Base-by-base conservation (phyloP, 805 yeast genomes). In the Wickerhamiella cacticola region DNA sequence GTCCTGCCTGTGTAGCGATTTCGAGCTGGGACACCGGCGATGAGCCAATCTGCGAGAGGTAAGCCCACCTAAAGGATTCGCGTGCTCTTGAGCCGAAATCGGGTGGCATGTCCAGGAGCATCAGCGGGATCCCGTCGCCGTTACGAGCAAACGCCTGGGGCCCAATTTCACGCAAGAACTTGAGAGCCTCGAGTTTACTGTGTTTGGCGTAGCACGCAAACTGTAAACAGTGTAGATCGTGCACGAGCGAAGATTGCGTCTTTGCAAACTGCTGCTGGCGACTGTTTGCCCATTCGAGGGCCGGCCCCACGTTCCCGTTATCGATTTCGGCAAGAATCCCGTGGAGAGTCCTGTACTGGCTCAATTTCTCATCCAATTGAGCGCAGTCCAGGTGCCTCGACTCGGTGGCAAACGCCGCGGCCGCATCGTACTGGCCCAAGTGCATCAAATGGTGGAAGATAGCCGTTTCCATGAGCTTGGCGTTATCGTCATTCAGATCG, bases 11-110 rank as follows among this genome's bases (percentile, higher is more conserved):
- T 1, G 74, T 60, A 0, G 79, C 68, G 43, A 72, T 58, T 54
- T 67, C 71, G 10, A 79, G 54, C 0, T 81, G 76, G 2, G 81
- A 74, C 41, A 75, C 75, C 2, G 73, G 67, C 1, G 78, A 66
- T 23, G 76, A 59, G 2, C 77, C 75, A 16, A 73, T 59, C 29
- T 65, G 53, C 0, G 72, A 58, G 55, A 81, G 75, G 52, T 68
- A 78, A 48, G 73, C 75, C 45, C 69, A 66, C 2, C 74, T 64
- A 49, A 78, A 70, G 10, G 28, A 22, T 13, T 39, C 42, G 15
- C 40, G 69, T 6, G 36, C 36, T 19, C 19, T 31, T 5, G 19
- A 31, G 6, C 36, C 36, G n/a, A 31, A 15, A 10, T 15, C 36
- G 10, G n/a, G 36, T 5, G 36, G 36, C 36, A 31, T 31, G 5